Evolutionary conservation across 139 green algal genomes (phyloP).

Genomic region (Tetradesmus lagerheimii): DNA sequence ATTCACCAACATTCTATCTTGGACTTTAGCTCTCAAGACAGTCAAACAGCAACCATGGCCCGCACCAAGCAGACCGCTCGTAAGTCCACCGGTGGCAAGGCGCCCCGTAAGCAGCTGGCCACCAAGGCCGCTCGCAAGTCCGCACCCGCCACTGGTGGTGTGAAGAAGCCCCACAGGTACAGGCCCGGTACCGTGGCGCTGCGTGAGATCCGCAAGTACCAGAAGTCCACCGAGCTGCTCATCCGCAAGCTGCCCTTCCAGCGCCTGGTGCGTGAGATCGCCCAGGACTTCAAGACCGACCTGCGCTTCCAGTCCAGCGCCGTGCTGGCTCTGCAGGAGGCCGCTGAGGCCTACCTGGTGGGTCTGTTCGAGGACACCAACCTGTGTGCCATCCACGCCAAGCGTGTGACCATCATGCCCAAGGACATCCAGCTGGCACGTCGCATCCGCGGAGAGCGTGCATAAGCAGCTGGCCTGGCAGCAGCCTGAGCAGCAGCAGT

Average conservation of each 20-base stretch:
- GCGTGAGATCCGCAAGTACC: conserved; percentile 96
- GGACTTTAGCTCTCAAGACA: no score
- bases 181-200: conserved; percentile 91
- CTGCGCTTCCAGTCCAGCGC: conserved; percentile 97
- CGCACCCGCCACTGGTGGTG: conserved; percentile 90
- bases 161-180: conserved; percentile 95
- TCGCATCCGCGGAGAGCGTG: conserved; percentile 92
- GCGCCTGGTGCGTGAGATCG: conserved; percentile 97
- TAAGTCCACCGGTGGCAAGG: conserved; percentile 92
- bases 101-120: conserved; percentile 57
- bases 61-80: conserved; percentile 78
- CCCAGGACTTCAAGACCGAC: conserved; percentile 99
- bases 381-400: conserved; percentile 95
- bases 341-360: conserved; percentile 97
- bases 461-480: conserved; percentile 20
- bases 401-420: conserved; percentile 96
- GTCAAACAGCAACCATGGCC: conserved; percentile 24
- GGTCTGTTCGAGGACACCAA: conserved; percentile 99
- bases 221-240: conserved; percentile 96
- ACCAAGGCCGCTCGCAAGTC: conserved; percentile 79
- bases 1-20: no score
- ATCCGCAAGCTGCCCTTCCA: conserved; percentile 98
- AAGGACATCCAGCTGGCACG: conserved; percentile 97
- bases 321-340: conserved; percentile 97
- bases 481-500: no score